A percentile compares a stretch with the other conserved stretches of the same genome.
These are phyloP conservation scores for Helotiales sp. DNA, from an alignment of 2,329 filamentous ascomycete species.

Conservation along the genomic window DNA sequence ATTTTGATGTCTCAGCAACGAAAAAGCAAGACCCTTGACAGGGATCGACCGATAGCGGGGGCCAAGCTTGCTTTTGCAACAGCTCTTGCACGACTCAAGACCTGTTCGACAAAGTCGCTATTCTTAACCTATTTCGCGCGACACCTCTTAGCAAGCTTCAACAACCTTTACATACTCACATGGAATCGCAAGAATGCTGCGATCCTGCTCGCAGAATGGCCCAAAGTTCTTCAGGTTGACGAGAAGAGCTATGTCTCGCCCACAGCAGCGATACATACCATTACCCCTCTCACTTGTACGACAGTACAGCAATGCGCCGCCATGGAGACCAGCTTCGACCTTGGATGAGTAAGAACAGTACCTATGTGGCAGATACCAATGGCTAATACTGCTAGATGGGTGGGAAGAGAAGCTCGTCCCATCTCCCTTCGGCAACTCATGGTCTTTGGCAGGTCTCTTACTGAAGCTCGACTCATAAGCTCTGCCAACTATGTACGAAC, in stretches of 20 bases:
- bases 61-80: background rate
- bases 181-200: conserved; percentile 38
- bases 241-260: conserved; percentile 18
- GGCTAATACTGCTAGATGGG: conserved; percentile 65
- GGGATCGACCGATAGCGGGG: conserved; percentile 7
- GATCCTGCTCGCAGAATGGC: conserved; percentile 35
- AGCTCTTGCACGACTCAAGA: background rate
- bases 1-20: too few species aligned
- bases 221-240: conserved; percentile 32
- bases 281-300: conserved; percentile 10
- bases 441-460: conserved; percentile 93
- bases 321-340: conserved; percentile 64
- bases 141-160: background rate
- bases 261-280: conserved; percentile 2
- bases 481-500: conserved; percentile 97
- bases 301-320: conserved; percentile 33
- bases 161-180: conserved; percentile 16
- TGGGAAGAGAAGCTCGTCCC: conserved; percentile 86
- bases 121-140: background rate
- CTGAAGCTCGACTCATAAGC: conserved; percentile 83
- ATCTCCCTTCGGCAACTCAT: conserved; percentile 96
- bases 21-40: background rate
- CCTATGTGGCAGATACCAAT: background rate
- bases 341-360: conserved; percentile 59
- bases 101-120: background rate